phyloP scores from a whole-genome alignment of 2,329 filamentous ascomycete species.

The Penicillium fuscoglaucum region DNA sequence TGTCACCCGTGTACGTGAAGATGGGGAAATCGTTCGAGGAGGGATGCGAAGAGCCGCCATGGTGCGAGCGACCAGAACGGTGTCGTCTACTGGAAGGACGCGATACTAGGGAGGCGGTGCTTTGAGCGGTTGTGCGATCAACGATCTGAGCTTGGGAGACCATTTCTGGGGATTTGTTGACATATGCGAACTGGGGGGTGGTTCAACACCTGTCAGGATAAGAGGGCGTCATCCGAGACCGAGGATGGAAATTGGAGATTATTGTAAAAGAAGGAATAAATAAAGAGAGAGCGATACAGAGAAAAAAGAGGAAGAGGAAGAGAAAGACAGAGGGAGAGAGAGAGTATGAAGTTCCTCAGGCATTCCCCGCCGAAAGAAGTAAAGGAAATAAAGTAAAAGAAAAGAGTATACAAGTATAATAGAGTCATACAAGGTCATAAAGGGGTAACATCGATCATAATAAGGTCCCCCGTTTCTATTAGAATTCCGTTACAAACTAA shows the following conservation, averaged over 20 bases:
- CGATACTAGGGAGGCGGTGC: slow-evolving; percentile 63
- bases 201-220: slow-evolving; percentile 18
- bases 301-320: background rate
- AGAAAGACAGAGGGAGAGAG: background rate
- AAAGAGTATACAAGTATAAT: background rate
- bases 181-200: slow-evolving; percentile 4
- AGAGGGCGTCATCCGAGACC: slow-evolving; percentile 14
- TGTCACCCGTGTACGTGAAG: slow-evolving; percentile 86
- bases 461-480: background rate
- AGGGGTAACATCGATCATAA: background rate
- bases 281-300: background rate
- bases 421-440: background rate
- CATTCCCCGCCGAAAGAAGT: background rate
- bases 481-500: background rate
- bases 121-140: slow-evolving; percentile 59
- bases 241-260: background rate
- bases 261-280: background rate
- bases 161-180: slow-evolving; percentile 27
- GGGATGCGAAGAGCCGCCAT: slow-evolving; percentile 67
- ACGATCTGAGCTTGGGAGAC: slow-evolving; percentile 48
- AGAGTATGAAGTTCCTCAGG: background rate
- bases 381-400: background rate
- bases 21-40: slow-evolving; percentile 90
- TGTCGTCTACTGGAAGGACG: slow-evolving; percentile 65
- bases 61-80: slow-evolving; percentile 78